Evolutionary conservation across 192 early-diverging fungal genomes (phyloP), one percentile per base, ranked within the genome.

Genomic region (Umbelopsis sp.): DNA sequence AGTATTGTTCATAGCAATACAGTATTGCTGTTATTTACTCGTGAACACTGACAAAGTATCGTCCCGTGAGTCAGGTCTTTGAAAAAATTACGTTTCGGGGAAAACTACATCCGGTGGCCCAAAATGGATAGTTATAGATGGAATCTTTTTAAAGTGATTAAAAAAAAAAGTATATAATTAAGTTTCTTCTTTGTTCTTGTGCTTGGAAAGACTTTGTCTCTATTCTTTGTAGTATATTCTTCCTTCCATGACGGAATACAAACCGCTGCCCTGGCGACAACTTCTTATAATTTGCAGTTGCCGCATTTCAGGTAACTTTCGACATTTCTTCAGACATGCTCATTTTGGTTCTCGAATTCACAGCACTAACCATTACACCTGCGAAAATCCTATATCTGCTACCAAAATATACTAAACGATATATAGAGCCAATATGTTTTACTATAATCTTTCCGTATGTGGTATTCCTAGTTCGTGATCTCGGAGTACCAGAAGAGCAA

Each of bases 401-500:
- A 30, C 46, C 46, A 30, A n/a, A n/a, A 18, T 27, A 0, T n/a
- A 13, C 52, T 41, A 10, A 30, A 4, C 16, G 51, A 49, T 61
- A 48, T 49, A 71, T 25, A 61, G 48, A 47, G 15, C 70, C 69
- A 64, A 75, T 71, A 3, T 51, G 35, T 25, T 71, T 51, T 65
- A 71, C 52, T 66, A 64, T 71, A 2, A 61, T 65, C 33, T 6
- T 65, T 21, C 64, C 71, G 2, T 72, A 50, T 20, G 44, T 72
- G 46, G 66, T 51, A 13, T 46, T 71, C 65, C 73, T 71, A 84
- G 86, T 90, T 13, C 84, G 82, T 4, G 91, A 90, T 64, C 93
- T 93, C 71, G 71, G 86, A 47, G 80, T 89, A 1, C 83, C 83
- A 15, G 83, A 84, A 22, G 81, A 86, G 47, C 84, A 91, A 46